phyloP scores from a whole-genome alignment of 169 alveolate genomes.

The Plasmodium knowlesi region DNA sequence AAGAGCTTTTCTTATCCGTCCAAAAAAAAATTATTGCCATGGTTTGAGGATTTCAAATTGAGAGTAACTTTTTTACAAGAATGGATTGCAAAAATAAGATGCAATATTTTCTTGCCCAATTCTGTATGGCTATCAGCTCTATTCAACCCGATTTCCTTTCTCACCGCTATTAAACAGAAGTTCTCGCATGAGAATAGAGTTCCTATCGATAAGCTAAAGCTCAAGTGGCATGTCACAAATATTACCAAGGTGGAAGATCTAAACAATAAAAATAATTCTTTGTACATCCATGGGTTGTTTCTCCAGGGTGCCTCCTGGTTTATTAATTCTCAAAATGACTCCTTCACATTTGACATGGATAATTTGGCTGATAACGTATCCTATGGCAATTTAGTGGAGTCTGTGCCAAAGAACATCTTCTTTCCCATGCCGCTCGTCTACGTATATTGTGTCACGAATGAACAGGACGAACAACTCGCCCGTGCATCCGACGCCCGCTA shows the following conservation, averaged over 20 bases:
- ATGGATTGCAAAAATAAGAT: slow-evolving; percentile 59
- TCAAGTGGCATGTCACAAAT: slow-evolving; percentile 70
- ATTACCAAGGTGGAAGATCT: slow-evolving; percentile 62
- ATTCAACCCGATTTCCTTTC: slow-evolving; percentile 96
- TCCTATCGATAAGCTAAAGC: slow-evolving; percentile 53
- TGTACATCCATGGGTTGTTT: slow-evolving; percentile 60
- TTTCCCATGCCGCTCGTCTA: slow-evolving; percentile 63
- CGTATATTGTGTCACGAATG: slow-evolving; percentile 55
- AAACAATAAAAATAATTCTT: slow-evolving; percentile 63
- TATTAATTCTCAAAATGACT: slow-evolving; percentile 49
- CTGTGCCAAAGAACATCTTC: slow-evolving; percentile 49
- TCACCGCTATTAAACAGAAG: slow-evolving; percentile 94
- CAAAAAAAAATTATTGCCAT: slow-evolving; percentile 62
- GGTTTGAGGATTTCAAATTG: slow-evolving; percentile 67
- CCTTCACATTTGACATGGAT: slow-evolving; percentile 31
- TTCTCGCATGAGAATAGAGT: slow-evolving; percentile 56
- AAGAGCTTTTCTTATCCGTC: slow-evolving; percentile 59
- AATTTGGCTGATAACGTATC: slow-evolving; percentile 38
- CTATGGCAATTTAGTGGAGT: slow-evolving; percentile 57
- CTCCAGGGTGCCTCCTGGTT: slow-evolving; percentile 74
- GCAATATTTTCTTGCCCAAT: slow-evolving; percentile 28
- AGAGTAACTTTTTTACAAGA: slow-evolving; percentile 71
- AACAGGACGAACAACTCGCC: slow-evolving; percentile 31
- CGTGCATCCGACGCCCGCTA: slow-evolving; percentile 13
- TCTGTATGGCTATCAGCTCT: slow-evolving; percentile 90